Evolutionary conservation across 495 filamentous ascomycete species (phyloP), one percentile per base, ranked within the genome.

Genomic region (Neohortaea acidophila): DNA sequence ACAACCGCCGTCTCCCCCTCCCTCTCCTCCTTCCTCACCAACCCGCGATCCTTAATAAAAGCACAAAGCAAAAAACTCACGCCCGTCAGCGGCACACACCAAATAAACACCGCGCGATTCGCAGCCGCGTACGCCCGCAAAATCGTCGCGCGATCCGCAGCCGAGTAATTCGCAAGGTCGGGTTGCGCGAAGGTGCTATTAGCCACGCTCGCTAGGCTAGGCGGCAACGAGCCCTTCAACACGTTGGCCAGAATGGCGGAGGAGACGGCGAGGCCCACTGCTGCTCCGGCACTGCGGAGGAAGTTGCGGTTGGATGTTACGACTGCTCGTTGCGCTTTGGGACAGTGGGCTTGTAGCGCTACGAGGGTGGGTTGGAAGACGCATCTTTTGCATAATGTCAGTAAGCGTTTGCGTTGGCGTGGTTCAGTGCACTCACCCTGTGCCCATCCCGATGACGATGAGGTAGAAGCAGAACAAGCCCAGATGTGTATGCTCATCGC

Each of bases 231-330:
- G 10, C 21, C 21, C 17, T 39, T 41, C 20, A 79, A 53, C 1
- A 62, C 61, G 18, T 62, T 65, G 26, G 70, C 64, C 22, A 77
- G 52, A 1, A 77, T 51, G 2, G 72, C 69, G 2, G 72, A 69
- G 0, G 69, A 72, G n/a, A 75, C 52, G 0, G 72, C 70, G 2
- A 79, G 63, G 1, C 75, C 74, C 25, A 67, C 63, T 6, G 72
- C 62, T 11, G 72, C 73, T 7, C 74, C 74, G 8, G 74, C 56
- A 21, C 66, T 68, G 14, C 74, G 67, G 48, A 77, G 64, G 53
- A 77, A 75, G 46, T 79, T 79, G 4, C 74, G 66, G 39, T 72
- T 63, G 9, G 66, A 67, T 19, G 73, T 77, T 6, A 72, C 64
- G 1, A 78, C 66, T 0, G 75, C 75, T 30, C 73, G 61, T 33